Evolutionary conservation across 495 filamentous ascomycete genomes (phyloP).

Genomic region (Penicillium dipodomyicola): DNA sequence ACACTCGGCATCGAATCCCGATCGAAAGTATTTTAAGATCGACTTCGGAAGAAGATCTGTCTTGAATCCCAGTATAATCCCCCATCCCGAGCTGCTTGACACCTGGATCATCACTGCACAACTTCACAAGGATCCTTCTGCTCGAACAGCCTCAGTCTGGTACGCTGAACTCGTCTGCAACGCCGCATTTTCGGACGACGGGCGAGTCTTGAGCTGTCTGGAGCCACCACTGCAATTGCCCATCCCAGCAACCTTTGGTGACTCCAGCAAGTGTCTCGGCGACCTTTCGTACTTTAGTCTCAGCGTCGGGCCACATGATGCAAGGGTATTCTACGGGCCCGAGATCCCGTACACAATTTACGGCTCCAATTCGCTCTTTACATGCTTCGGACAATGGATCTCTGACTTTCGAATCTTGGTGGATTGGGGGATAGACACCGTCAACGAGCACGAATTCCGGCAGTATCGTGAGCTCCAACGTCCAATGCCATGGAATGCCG

Average conservation of each 20-base stretch:
- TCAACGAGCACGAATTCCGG: conserved; percentile 28
- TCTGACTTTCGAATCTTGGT: conserved; percentile 49
- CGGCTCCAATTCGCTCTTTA: conserved; percentile 48
- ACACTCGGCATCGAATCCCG: conserved; percentile 40
- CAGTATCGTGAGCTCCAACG: conserved; percentile 46
- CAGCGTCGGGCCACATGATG: conserved; percentile 51
- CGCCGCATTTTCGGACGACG: conserved; percentile 38
- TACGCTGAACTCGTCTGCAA: conserved; percentile 47
- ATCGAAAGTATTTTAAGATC: conserved; percentile 44
- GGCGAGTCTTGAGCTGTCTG: conserved; percentile 36
- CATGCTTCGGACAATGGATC: conserved; percentile 54
- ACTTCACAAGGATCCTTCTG: conserved; percentile 15
- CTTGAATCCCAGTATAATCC: conserved; percentile 55
- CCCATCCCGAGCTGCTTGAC: conserved; percentile 42
- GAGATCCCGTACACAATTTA: conserved; percentile 43
- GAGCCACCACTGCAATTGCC: conserved; percentile 37
- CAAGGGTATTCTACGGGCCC: conserved; percentile 52
- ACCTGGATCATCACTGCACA: conserved; percentile 51
- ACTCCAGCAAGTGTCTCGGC: conserved; percentile 37
- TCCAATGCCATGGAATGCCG: conserved; percentile 30
- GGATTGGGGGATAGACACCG: conserved; percentile 34
- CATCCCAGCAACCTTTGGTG: conserved; percentile 38
- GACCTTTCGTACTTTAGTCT: conserved; percentile 33
- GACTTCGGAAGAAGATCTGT: conserved; percentile 34
- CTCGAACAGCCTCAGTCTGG: conserved; percentile 12